These are phyloP conservation scores for Apiosordaria backusii DNA, from an alignment of 495 filamentous ascomycete genomes.

Conservation along the genomic window DNA sequence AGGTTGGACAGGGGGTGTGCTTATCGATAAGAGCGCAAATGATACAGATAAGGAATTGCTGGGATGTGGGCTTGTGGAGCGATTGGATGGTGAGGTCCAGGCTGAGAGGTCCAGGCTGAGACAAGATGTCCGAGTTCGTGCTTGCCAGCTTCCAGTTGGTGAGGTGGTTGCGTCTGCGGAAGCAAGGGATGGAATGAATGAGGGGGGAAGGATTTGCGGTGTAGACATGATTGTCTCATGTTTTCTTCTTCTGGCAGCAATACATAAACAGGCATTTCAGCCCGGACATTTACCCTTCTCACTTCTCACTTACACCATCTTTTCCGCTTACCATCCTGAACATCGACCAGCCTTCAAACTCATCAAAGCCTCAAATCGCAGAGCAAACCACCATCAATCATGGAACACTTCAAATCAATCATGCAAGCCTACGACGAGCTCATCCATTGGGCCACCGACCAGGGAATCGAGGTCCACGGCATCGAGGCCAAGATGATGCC, in stretches of 20 bases:
- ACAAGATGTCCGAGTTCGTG: neutral
- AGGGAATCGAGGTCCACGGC: conserved; percentile 57
- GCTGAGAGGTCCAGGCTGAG: neutral
- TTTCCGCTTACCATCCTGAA: too few relatives aligned
- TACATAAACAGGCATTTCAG: neutral
- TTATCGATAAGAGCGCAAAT: conserved; percentile 10
- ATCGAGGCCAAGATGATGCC: conserved; percentile 57
- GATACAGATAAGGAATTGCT: neutral
- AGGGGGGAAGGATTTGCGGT: too few relatives aligned
- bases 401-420: too few relatives aligned
- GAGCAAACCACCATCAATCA: too few relatives aligned
- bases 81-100: neutral
- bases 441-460: conserved; percentile 57
- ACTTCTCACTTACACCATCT: neutral
- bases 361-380: neutral
- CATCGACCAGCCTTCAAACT: neutral
- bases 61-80: neutral
- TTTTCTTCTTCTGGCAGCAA: neutral
- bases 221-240: neutral
- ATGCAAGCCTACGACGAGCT: conserved; percentile 49
- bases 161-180: too few relatives aligned
- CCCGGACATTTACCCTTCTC: neutral
- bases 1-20: neutral
- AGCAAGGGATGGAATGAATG: too few relatives aligned
- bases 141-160: neutral